Evolutionary conservation across 2,329 filamentous ascomycete species (phyloP).

Genomic region (Coniochaeta sp.): DNA sequence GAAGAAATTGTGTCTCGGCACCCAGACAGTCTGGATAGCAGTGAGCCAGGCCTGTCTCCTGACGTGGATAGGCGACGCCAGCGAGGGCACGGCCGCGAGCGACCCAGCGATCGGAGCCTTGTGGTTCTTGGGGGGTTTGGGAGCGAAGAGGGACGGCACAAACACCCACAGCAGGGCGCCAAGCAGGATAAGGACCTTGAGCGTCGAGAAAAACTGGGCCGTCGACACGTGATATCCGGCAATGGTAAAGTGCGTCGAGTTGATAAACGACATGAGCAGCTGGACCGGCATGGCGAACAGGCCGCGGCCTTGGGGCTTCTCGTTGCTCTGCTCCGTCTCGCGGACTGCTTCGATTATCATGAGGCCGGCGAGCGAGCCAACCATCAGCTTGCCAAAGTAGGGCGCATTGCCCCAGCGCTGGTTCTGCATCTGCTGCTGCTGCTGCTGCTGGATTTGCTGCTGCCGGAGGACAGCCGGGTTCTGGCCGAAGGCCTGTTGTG

Average conservation of each 20-base stretch:
- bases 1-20: slow-evolving; percentile 79
- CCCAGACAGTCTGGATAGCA: slow-evolving; percentile 85
- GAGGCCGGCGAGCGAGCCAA: slow-evolving; percentile 82
- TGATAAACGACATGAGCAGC: slow-evolving; percentile 41
- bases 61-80: slow-evolving; percentile 77
- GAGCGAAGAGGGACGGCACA: slow-evolving; percentile 45
- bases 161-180: slow-evolving; percentile 48
- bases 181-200: slow-evolving; percentile 46
- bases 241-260: slow-evolving; percentile 41
- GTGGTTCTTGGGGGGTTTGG: slow-evolving; percentile 46
- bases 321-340: slow-evolving; percentile 57
- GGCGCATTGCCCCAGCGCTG: slow-evolving; percentile 47
- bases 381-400: slow-evolving; percentile 74
- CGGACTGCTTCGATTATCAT: slow-evolving; percentile 83
- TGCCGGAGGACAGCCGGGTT: slow-evolving; percentile 43
- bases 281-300: slow-evolving; percentile 58
- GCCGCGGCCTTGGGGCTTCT: slow-evolving; percentile 58
- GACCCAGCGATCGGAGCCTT: slow-evolving; percentile 21
- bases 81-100: slow-evolving; percentile 54
- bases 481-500: slow-evolving; percentile 27
- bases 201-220: slow-evolving; percentile 36
- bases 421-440: slow-evolving; percentile 38
- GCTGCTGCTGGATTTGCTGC: slow-evolving; percentile 44
- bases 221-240: slow-evolving; percentile 44
- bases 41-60: slow-evolving; percentile 88